These are phyloP conservation scores for Halophytophthora polymorphica DNA, from an alignment of 352 stramenopile genomes.

Conservation along the genomic window DNA sequence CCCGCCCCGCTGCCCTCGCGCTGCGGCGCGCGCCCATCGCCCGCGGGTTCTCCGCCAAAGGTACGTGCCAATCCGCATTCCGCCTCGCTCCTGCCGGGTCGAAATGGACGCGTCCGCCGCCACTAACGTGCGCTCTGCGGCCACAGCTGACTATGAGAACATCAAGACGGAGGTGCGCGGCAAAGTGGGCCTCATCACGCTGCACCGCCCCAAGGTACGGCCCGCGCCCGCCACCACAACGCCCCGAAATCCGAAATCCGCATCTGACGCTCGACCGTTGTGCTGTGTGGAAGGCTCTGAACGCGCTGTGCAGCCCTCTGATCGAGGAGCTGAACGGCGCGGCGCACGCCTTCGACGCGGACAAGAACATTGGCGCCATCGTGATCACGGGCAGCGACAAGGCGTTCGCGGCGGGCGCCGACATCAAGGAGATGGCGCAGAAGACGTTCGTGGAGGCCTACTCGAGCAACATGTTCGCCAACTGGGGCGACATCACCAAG, in stretches of 20 bases:
- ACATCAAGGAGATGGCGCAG: constrained; percentile 97
- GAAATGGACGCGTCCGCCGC: neutral
- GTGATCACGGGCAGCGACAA: constrained; percentile 96
- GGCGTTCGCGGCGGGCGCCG: constrained; percentile 95
- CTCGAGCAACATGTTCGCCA: constrained; percentile 95
- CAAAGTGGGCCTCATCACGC: constrained; percentile 93
- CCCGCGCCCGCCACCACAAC: neutral
- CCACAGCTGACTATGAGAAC: constrained; percentile 80
- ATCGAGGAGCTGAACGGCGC: constrained; percentile 95
- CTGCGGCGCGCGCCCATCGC: constrained; percentile 22
- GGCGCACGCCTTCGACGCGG: constrained; percentile 88
- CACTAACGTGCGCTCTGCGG: neutral
- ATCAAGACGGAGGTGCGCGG: constrained; percentile 84
- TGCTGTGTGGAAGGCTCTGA: constrained; percentile 91
- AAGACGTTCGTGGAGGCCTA: constrained; percentile 94
- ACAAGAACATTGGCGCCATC: constrained; percentile 93
- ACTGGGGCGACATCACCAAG: constrained; percentile 95
- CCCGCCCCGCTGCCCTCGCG: constrained; percentile 1
- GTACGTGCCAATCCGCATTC: constrained; percentile 14
- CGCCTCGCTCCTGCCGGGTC: constrained; percentile 1
- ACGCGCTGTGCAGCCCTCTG: constrained; percentile 95
- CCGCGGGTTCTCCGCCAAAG: constrained; percentile 55
- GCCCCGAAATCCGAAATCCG: too few species aligned
- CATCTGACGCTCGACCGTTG: too few species aligned
- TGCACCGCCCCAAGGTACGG: constrained; percentile 93